phyloP scores from a whole-genome alignment of 345 rosid genomes.

The Eucalyptus tenuipes region DNA sequence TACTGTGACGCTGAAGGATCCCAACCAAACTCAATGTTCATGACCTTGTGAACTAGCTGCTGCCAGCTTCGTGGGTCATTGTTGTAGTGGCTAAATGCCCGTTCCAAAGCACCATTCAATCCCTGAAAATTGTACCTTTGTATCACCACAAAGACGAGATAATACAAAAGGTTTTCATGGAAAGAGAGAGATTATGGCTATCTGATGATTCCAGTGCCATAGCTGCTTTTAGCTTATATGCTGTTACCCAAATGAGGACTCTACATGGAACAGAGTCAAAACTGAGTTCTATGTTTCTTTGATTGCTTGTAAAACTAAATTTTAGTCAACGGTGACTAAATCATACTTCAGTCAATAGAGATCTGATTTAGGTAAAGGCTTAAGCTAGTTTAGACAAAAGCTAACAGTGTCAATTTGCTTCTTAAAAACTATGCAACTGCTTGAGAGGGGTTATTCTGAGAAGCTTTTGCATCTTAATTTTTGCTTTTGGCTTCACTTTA shows the following conservation, averaged over 20 bases:
- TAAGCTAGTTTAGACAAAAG: neutral
- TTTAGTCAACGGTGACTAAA: neutral
- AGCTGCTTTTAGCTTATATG: neutral
- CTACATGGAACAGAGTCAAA: neutral
- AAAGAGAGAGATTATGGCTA: neutral
- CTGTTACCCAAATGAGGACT: neutral
- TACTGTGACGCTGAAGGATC: conserved; percentile 66
- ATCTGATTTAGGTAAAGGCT: neutral
- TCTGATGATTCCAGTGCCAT: neutral
- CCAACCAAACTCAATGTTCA: conserved; percentile 89
- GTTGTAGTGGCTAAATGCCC: conserved; percentile 53
- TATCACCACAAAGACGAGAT: neutral
- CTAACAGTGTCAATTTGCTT: neutral
- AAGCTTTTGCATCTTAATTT: neutral
- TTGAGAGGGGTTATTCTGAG: neutral
- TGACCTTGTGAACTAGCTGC: conserved; percentile 58
- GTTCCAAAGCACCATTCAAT: conserved; percentile 50
- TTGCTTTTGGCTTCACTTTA: neutral
- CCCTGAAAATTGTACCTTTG: conserved; percentile 23
- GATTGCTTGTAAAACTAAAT: neutral
- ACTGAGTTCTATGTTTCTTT: neutral
- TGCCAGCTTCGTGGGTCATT: conserved; percentile 44
- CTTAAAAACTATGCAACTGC: neutral
- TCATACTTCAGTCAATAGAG: neutral
- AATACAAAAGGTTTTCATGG: neutral